Evolutionary conservation across 805 yeast genomes (phyloP), one percentile per base, ranked within the genome.

Genomic region (Metschnikowia kunwiensis): DNA sequence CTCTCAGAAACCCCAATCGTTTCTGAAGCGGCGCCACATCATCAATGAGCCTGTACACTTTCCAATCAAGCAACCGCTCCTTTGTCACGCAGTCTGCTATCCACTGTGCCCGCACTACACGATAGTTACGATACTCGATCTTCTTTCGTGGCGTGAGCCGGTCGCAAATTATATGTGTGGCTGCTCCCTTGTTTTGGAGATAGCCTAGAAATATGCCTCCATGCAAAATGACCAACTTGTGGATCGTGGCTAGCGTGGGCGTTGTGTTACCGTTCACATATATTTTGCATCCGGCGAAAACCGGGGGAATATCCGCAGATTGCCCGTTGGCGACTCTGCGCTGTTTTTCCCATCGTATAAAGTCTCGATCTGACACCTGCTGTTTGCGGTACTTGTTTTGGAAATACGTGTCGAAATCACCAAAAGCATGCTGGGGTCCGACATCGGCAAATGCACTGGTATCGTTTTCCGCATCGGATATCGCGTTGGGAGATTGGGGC

Each of bases 261-360:
- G 61, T 63, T 0, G 97, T 91, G 51, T 83, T 78, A 1, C 98
- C 98, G 51, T 88, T 89, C n/a, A 91, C 87, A 56, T 83, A 80
- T 4, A 91, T 70, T 1, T 67, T 59, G 54, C 89, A 85, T 1
- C 72, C 77, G 24, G 63, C 51, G 53, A 91, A 88, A 1, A 89
- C 64, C 2, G 53, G 57, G 8, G 48, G 53, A 12, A 44, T 32
- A 4, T 36, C 35, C 5, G 41, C 26, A 13, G 40, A 17, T 10
- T 44, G 42, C 1, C 51, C 46, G 15, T 38, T 37, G 3, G 43
- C 47, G 3, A 30, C 38, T 5, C 57, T 55, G 13, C 76, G 57
- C 29, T 67, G 54, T 17, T 49, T 46, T 21, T 76, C 74, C 77
- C 82, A 78, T 22, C 64, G 57, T 1, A 70, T 54, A 40, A 63